Conservation (phyloP, 1,284 basidiomycete genomes). For the Trichosporon coremiiforme region DNA sequence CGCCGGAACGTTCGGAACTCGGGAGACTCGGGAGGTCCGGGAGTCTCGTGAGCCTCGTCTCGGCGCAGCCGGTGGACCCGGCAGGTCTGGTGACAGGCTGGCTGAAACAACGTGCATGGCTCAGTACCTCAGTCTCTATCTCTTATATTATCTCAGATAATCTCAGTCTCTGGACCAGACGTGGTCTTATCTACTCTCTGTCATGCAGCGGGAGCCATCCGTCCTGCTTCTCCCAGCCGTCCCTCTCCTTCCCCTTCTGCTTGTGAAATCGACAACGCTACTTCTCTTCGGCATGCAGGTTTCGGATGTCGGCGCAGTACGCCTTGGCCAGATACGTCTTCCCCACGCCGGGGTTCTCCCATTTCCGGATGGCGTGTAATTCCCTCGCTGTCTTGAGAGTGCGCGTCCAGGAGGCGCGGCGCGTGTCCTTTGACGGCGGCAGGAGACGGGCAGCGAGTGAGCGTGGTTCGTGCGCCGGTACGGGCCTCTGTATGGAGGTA, state of each 20-base stretch:
- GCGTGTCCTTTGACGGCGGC: neutral
- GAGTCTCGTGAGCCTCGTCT: neutral
- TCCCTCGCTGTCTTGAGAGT: neutral
- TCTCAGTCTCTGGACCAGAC: too few species aligned
- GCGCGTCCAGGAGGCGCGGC: neutral
- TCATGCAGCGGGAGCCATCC: neutral
- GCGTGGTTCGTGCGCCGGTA: too few species aligned
- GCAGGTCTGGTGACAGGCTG: too few species aligned
- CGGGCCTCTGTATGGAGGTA: too few species aligned
- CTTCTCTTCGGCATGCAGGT: neutral
- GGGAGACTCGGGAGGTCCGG: neutral
- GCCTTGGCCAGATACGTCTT: neutral
- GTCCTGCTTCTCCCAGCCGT: neutral
- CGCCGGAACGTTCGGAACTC: neutral
- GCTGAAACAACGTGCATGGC: neutral
- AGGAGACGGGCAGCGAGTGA: too few species aligned
- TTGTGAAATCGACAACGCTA: too few species aligned
- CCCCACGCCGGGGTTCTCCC: neutral
- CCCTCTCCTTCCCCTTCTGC: too few species aligned
- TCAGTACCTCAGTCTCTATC: too few species aligned
- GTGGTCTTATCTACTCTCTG: neutral
- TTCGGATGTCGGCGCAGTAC: neutral
- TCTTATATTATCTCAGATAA: too few species aligned
- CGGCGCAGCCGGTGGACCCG: neutral
- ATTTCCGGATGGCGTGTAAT: neutral